A percentile compares a stretch with the other conserved stretches of the same genome.
phyloP scores from a whole-genome alignment of 2,329 filamentous ascomycete genomes.

The Penicillium capsulatum region DNA sequence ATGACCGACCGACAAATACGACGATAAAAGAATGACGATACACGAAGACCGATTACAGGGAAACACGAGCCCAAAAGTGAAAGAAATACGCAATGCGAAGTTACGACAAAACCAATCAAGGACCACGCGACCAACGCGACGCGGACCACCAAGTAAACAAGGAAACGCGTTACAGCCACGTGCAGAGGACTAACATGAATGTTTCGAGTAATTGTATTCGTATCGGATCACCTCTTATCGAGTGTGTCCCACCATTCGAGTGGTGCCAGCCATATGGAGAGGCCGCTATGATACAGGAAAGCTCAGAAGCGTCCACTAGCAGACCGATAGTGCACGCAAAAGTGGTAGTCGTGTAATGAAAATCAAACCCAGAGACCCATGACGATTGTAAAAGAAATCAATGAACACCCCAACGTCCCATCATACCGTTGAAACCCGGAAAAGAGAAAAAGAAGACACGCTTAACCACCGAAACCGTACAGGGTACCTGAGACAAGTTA shows the following conservation, averaged over 20 bases:
- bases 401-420: slow-evolving; percentile 44
- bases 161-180: not conserved
- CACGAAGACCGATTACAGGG: too few species aligned
- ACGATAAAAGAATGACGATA: too few species aligned
- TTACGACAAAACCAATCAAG: too few species aligned
- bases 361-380: slow-evolving; percentile 44
- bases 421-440: slow-evolving; percentile 42
- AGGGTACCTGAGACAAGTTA: slow-evolving; percentile 55
- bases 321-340: slow-evolving; percentile 39
- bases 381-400: slow-evolving; percentile 38
- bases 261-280: slow-evolving; percentile 36
- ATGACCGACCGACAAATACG: too few species aligned
- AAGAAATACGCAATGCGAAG: too few species aligned
- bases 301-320: slow-evolving; percentile 37
- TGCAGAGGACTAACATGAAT: not conserved
- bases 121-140: not conserved
- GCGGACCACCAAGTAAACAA: not conserved
- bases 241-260: slow-evolving; percentile 26
- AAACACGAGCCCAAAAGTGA: too few species aligned
- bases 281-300: slow-evolving; percentile 44
- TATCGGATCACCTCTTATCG: slow-evolving; percentile 27
- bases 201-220: slow-evolving; percentile 32
- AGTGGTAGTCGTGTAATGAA: slow-evolving; percentile 37
- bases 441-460: slow-evolving; percentile 36
- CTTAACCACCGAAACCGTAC: slow-evolving; percentile 86